Evolutionary conservation across 2,329 filamentous ascomycete genomes (phyloP).

Genomic region (Xylaria hypoxylon): DNA sequence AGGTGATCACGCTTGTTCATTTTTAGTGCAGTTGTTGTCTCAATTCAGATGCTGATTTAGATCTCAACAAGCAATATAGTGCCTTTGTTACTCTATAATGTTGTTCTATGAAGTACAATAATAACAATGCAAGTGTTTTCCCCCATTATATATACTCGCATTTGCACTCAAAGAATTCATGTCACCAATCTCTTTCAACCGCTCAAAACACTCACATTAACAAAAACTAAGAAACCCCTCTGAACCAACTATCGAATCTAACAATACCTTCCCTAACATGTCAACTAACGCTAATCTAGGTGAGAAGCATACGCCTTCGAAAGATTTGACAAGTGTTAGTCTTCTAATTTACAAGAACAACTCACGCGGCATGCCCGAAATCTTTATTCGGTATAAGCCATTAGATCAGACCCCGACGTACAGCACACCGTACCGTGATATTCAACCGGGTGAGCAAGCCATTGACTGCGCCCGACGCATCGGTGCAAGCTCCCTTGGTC

Average conservation of each 20-base stretch:
- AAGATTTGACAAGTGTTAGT: neutral
- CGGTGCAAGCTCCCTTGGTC: neutral
- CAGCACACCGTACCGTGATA: neutral
- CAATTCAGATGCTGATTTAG: neutral
- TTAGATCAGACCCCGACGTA: neutral
- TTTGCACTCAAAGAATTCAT: neutral
- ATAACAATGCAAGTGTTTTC: slow-evolving; percentile 6
- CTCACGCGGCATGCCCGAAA: neutral
- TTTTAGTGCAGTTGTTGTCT: neutral
- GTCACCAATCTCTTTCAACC: neutral
- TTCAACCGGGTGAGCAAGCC: neutral
- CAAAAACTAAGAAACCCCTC: neutral
- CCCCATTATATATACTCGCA: slow-evolving; percentile 9
- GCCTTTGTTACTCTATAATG: neutral
- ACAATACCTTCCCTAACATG: neutral
- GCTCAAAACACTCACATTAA: neutral
- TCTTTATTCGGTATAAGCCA: neutral
- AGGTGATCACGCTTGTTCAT: no score
- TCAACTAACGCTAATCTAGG: neutral
- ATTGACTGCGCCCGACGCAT: slow-evolving; percentile 5
- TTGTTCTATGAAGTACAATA: neutral
- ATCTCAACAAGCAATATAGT: neutral
- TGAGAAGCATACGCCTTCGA: slow-evolving; percentile 4
- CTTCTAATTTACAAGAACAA: slow-evolving; percentile 6
- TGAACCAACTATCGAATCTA: neutral